Evolutionary conservation across 2,329 filamentous ascomycete species (phyloP), one percentile per base, ranked within the genome.

Genomic region (Helotiales sp.): DNA sequence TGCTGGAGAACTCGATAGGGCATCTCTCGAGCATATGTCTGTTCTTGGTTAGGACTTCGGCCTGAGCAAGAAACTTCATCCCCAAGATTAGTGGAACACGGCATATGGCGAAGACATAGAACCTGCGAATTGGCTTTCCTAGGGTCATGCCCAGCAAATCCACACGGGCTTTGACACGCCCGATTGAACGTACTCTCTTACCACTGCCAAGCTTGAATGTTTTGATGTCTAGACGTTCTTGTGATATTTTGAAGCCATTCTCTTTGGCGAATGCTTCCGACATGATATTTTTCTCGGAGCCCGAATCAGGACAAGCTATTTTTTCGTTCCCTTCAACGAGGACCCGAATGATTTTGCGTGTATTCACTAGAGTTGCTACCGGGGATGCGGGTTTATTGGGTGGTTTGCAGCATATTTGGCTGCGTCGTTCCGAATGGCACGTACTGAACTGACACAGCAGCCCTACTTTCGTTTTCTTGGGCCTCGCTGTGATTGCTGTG

Each of bases 1-100:
- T 50, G 12, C 13, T 25, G 2, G 40, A 30, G n/a, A 25, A 44
- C 5, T 52, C 52, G 1, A 3, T 33, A 12, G 54, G 58, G 30
- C 54, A 58, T 17, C 9, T 52, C 19, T 56, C 53, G 24, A 61
- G 55, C 22, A 61, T 6, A 19, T 63, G 47, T 7, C 52, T 22
- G 15, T 63, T 58, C 52, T 53, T 59, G 4, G 46, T 34, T 13
- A 56, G 27, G 12, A 57, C 44, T 25, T 61, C 36, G 1, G 50
- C 50, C n/a, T 61, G 29, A 8, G 53, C 13, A 5, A 61, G 24
- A 25, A 58, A 61, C 15, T n/a, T 3, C 27, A 49, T 29, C 2
- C 59, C 55, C 19, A 61, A 49, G 29, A 61, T 54, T 17, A 57
- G 12, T n/a, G 48, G 48, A 1, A 52, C 52, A 6, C 42, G 31